Conservation (phyloP, 495 filamentous ascomycete species). For the Cercophora scortea region DNA sequence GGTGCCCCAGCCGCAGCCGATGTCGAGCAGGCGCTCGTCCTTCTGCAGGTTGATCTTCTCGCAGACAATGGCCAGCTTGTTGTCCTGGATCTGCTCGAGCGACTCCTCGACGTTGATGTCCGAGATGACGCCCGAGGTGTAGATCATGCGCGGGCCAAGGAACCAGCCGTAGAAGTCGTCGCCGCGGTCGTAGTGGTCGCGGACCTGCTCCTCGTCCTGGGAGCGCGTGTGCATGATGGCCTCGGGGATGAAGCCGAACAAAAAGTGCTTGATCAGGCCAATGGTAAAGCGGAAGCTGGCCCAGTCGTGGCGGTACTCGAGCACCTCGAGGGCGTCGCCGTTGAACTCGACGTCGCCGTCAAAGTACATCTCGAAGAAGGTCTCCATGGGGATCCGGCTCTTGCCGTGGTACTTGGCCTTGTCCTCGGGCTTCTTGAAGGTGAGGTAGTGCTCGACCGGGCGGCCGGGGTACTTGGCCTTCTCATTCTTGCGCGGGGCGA, state of each 20-base stretch:
- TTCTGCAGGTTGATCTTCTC: slow-evolving; percentile 71
- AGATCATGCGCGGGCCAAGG: slow-evolving; percentile 85
- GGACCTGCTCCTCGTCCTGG: slow-evolving; percentile 83
- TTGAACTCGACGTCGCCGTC: slow-evolving; percentile 81
- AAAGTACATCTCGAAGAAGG: slow-evolving; percentile 87
- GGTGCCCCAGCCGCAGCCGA: slow-evolving; percentile 85
- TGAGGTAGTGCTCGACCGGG: slow-evolving; percentile 76
- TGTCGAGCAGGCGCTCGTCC: slow-evolving; percentile 69
- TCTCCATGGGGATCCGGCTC: slow-evolving; percentile 78
- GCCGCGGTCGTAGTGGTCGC: slow-evolving; percentile 79
- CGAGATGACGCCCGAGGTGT: slow-evolving; percentile 75
- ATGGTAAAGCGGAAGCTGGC: slow-evolving; percentile 73
- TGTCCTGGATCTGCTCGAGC: slow-evolving; percentile 81
- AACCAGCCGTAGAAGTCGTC: slow-evolving; percentile 90
- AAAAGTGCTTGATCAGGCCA: slow-evolving; percentile 44
- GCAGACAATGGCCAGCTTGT: slow-evolving; percentile 79
- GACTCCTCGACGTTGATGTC: slow-evolving; percentile 69
- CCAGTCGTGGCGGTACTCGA: slow-evolving; percentile 87
- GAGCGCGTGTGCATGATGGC: slow-evolving; percentile 71
- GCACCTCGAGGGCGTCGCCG: slow-evolving; percentile 66
- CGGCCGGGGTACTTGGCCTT: slow-evolving; percentile 70
- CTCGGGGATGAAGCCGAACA: slow-evolving; percentile 58
- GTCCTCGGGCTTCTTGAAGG: slow-evolving; percentile 71
- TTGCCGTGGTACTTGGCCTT: slow-evolving; percentile 63
- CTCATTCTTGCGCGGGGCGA: slow-evolving; percentile 68